Percentiles rank a stretch among this genome's conserved stretches.
Evolutionary conservation across 1,284 basidiomycete genomes (phyloP).

Genomic region (Erythrobasidium hasegawianum): DNA sequence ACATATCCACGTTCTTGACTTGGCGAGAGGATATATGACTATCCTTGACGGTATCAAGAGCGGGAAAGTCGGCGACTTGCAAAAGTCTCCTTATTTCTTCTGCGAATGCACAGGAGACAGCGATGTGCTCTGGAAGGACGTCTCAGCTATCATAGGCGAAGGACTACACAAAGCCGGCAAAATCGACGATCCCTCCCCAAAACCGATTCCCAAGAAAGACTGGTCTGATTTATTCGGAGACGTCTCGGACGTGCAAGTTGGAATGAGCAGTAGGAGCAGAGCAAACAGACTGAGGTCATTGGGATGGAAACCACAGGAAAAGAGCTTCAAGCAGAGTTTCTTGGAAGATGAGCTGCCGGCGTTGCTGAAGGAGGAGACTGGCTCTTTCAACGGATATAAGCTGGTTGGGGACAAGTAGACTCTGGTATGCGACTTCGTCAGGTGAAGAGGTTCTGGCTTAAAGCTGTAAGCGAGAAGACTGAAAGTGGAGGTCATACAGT

Average conservation of each 20-base stretch:
- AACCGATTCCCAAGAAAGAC: neutral
- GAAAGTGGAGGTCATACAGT: neutral
- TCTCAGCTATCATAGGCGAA: neutral
- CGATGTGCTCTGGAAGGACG: neutral
- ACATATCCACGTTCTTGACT: conserved; percentile 1
- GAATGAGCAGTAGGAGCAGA: neutral
- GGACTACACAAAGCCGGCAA: neutral
- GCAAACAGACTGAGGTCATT: neutral
- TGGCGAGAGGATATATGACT: neutral
- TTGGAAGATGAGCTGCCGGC: conserved; percentile 1
- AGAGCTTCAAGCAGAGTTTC: neutral
- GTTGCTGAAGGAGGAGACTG: neutral
- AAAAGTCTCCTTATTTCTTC: conserved; percentile 3
- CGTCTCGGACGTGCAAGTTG: neutral
- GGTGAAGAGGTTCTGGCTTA: neutral
- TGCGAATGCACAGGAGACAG: neutral
- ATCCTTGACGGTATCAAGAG: neutral
- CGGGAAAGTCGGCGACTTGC: neutral
- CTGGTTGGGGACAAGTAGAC: neutral
- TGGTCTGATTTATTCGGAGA: neutral
- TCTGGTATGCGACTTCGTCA: neutral
- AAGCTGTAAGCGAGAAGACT: too few relatives aligned
- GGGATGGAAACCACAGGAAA: conserved; percentile 10
- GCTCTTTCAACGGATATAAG: neutral
- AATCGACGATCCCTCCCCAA: neutral